Evolutionary conservation across 345 rosid genomes (phyloP).

Genomic region (Psidium friedrichsthalianum): DNA sequence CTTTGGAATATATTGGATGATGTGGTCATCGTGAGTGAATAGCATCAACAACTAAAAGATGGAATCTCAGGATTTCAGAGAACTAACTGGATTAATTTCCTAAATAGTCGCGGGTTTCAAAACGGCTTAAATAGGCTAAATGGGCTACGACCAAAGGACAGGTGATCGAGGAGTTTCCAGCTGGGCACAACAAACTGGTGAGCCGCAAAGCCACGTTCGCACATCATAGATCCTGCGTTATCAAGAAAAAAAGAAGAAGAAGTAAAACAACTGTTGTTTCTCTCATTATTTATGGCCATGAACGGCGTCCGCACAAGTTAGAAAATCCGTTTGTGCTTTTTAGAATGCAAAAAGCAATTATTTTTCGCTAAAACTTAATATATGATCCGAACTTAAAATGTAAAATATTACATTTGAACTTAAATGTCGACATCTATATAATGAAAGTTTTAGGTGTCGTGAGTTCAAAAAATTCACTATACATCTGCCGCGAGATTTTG

Average conservation of each 20-base stretch:
- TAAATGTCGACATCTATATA: too few species aligned
- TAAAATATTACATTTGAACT: too few species aligned
- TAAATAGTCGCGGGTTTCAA: neutral
- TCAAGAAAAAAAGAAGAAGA: neutral
- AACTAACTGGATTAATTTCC: neutral
- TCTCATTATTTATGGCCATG: neutral
- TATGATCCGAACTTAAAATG: too few species aligned
- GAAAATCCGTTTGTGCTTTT: neutral
- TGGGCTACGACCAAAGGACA: neutral
- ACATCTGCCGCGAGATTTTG: too few species aligned
- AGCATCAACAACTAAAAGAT: neutral
- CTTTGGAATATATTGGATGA: neutral
- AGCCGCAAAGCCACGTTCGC: neutral
- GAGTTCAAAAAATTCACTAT: too few species aligned
- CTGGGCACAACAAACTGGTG: neutral
- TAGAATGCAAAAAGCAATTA: neutral
- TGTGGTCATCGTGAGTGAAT: neutral
- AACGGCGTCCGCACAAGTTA: neutral
- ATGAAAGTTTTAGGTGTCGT: too few species aligned
- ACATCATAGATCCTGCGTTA: neutral
- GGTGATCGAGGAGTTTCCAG: neutral
- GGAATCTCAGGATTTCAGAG: neutral
- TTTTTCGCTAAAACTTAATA: neutral
- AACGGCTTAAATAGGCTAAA: neutral
- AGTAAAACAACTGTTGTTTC: neutral